A percentile compares a stretch with the other conserved stretches of the same genome.
Conservation (phyloP, 257 asterid species). For the Mitragyna speciosa region DNA sequence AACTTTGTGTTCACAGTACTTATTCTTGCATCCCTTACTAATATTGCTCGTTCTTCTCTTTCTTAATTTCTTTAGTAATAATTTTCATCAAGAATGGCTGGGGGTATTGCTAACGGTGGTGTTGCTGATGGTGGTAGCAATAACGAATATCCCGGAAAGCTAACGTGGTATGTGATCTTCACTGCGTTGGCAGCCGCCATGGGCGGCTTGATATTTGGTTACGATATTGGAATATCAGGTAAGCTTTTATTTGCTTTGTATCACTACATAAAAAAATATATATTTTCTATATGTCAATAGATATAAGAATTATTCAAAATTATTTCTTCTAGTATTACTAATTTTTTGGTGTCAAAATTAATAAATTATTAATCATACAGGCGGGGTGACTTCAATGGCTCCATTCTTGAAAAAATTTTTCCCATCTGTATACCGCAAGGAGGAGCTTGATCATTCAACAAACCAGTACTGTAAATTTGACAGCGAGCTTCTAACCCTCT, state of each 20-base stretch:
- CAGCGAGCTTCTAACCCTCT: neutral
- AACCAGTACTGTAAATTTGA: conserved; percentile 15
- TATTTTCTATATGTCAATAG: too few relatives aligned
- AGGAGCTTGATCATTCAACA: neutral
- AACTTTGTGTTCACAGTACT: too few relatives aligned
- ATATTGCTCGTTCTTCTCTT: too few relatives aligned
- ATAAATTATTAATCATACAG: neutral
- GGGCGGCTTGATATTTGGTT: neutral
- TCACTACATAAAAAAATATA: too few relatives aligned
- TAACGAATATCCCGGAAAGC: neutral
- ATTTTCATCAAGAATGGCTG: neutral
- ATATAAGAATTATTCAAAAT: too few relatives aligned
- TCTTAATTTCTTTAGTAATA: too few relatives aligned
- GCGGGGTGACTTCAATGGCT: conserved; percentile 17
- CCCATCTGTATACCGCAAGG: conserved; percentile 8
- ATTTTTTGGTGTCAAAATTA: neutral
- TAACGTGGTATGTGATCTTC: neutral
- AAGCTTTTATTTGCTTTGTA: too few relatives aligned
- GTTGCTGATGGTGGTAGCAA: neutral
- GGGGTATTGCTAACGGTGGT: neutral
- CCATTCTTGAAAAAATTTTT: conserved; percentile 6
- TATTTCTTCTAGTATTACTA: too few relatives aligned
- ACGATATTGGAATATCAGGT: neutral
- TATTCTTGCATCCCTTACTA: too few relatives aligned
- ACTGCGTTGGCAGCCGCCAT: neutral